phyloP scores from a whole-genome alignment of 305 asterid genomes.

The Fraxinus sp. region DNA sequence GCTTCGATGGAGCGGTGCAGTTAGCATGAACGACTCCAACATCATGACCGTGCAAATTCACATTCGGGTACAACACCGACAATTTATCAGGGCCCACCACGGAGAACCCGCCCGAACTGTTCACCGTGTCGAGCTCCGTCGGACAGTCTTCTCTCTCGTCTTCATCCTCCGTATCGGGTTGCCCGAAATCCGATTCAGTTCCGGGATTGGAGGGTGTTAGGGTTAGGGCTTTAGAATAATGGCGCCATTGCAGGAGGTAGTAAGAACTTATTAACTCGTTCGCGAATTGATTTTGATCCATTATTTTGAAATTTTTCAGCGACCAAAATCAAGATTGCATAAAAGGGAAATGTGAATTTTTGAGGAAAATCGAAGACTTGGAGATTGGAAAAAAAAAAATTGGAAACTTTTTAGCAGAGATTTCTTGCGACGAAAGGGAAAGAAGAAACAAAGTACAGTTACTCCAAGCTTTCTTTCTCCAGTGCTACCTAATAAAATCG shows the following conservation, averaged over 20 bases:
- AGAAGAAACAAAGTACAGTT: slow-evolving; percentile 6
- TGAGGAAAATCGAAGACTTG: background rate
- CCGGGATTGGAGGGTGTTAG: slow-evolving; percentile 25
- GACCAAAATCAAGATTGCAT: background rate
- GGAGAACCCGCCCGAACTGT: slow-evolving; percentile 76
- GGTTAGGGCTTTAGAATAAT: slow-evolving; percentile 42
- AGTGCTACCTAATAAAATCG: background rate
- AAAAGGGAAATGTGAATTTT: background rate
- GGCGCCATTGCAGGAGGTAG: slow-evolving; percentile 48
- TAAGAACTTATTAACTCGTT: slow-evolving; percentile 40
- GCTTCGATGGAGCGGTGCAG: slow-evolving; percentile 70
- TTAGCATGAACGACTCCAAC: slow-evolving; percentile 95
- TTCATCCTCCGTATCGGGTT: slow-evolving; percentile 19
- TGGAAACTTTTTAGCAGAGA: background rate
- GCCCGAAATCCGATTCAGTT: slow-evolving; percentile 19
- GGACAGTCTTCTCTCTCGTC: slow-evolving; percentile 66
- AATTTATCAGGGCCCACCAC: slow-evolving; percentile 79
- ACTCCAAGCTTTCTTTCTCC: background rate
- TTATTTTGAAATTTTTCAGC: slow-evolving; percentile 33
- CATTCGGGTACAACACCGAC: slow-evolving; percentile 62
- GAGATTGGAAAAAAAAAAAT: background rate
- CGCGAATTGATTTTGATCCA: slow-evolving; percentile 41
- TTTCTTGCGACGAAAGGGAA: slow-evolving; percentile 17
- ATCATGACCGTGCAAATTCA: slow-evolving; percentile 69
- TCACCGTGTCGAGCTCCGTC: slow-evolving; percentile 65